phyloP scores from a whole-genome alignment of 768 basidiomycete species.

The Serendipita indica region DNA sequence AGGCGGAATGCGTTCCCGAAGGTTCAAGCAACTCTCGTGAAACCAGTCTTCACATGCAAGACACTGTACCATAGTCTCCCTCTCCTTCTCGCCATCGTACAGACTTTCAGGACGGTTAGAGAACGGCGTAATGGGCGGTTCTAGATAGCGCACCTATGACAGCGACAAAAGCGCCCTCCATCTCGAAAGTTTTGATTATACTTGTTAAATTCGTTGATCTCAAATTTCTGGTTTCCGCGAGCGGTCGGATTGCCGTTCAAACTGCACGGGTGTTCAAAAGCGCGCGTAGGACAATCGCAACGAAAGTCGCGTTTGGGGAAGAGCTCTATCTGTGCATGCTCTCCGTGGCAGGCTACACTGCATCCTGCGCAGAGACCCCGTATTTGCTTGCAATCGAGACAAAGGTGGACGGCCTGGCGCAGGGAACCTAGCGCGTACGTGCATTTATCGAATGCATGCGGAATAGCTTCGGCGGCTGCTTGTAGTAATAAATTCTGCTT shows the following conservation, averaged over 20 bases:
- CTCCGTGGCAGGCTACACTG: conserved; percentile 72
- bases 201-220: conserved; percentile 36
- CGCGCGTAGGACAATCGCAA: conserved; percentile 68
- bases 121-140: too few relatives aligned
- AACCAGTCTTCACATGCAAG: conserved; percentile 73
- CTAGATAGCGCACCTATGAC: too few relatives aligned
- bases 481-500: conserved; percentile 18
- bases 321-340: conserved; percentile 69
- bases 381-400: conserved; percentile 50
- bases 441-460: conserved; percentile 41
- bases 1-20: conserved; percentile 37
- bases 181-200: conserved; percentile 61
- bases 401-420: conserved; percentile 73
- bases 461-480: conserved; percentile 39
- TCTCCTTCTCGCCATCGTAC: conserved; percentile 59
- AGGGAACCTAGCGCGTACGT: conserved; percentile 45
- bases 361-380: conserved; percentile 71
- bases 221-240: conserved; percentile 32
- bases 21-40: conserved; percentile 77
- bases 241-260: not conserved
- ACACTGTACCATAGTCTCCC: conserved; percentile 83
- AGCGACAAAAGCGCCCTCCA: conserved; percentile 52
- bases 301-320: conserved; percentile 74
- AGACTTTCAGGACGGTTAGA: too few relatives aligned
- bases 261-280: conserved; percentile 43